Percentiles rank a stretch among this genome's conserved stretches.
These are phyloP conservation scores for Candida orba DNA, from an alignment of 805 yeast species.

Conservation along the genomic window DNA sequence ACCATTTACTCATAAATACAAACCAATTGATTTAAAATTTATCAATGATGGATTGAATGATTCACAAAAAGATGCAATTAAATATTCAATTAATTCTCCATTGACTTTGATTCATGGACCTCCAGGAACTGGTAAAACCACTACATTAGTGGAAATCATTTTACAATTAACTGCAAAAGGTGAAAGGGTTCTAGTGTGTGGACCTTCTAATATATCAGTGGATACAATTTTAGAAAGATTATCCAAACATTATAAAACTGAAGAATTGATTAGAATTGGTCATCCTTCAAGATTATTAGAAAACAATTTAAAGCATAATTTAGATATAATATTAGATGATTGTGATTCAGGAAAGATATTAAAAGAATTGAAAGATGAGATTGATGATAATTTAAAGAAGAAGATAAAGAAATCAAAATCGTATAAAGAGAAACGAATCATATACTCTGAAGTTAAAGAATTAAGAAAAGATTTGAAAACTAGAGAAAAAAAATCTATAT, in stretches of 20 bases:
- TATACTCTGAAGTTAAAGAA: constrained; percentile 62
- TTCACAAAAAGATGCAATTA: constrained; percentile 70
- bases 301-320: constrained; percentile 57
- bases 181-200: constrained; percentile 74
- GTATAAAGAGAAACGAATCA: constrained; percentile 55
- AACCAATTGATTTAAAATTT: constrained; percentile 7
- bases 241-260: constrained; percentile 29
- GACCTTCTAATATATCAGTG: constrained; percentile 89
- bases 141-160: constrained; percentile 74
- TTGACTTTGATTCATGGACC: constrained; percentile 65
- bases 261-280: constrained; percentile 71
- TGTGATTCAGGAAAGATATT: constrained; percentile 55
- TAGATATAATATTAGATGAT: constrained; percentile 61
- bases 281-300: constrained; percentile 84
- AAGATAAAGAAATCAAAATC: constrained; percentile 53
- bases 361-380: constrained; percentile 64
- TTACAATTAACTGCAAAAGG: constrained; percentile 58
- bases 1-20: constrained; percentile 35
- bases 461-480: constrained; percentile 61
- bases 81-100: constrained; percentile 54
- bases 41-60: constrained; percentile 24
- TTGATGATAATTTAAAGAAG: constrained; percentile 44
- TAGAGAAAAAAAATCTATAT: constrained; percentile 58
- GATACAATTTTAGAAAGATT: constrained; percentile 85
- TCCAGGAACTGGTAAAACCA: constrained; percentile 79